Base-by-base conservation (phyloP, 331 rosid genomes). In the Rhamnella rubrinervis region DNA sequence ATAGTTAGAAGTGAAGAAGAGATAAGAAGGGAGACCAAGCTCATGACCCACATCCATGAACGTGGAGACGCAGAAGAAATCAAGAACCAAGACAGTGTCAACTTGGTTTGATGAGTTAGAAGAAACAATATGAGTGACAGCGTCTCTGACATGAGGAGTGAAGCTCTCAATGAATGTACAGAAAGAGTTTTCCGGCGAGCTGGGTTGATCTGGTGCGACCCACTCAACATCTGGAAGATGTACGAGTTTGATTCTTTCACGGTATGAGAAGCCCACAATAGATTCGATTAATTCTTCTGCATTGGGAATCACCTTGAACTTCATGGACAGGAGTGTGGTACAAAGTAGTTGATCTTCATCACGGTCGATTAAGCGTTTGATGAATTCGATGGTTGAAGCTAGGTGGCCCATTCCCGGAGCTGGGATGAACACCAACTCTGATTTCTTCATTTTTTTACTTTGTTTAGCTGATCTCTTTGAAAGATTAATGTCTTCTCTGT, bases 381-480 rank as follows among this genome's bases (percentile, higher is more conserved):
- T 83, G n/a, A 83, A 73, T 65, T 81, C 79, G 11, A 85, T 62
- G 16, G 85, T 23, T 35, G 90, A 66, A 20, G 39, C 76, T 8
- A 79, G 55, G 62, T 87, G 93, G 38, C 90, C 88, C 21, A 66
- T 26, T 6, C 58, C 78, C 1, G 88, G 90, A 8, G 75, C 0
- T 2, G 86, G 88, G 75, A 85, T 71, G 78, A 87, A 78, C 60
- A 87, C 77, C 7, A 87, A 66, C n/a, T 81, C 84, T 57, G 50
- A 21, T 8, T 18, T 57, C 25, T 73, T 72, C 35, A 68, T 71
- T 35, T n/a, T 50, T 40, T 8, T 40, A 23, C 23, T 23, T 23
- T 23, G 23, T 23, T 23, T 23, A 23, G 23, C 23, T 23, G 23
- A 23, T 23, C 23, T 23, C 23, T 23, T 23, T 23, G 23, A 23